Conservation (phyloP, 306 rosid genomes). For the Fragaria vesca region DNA sequence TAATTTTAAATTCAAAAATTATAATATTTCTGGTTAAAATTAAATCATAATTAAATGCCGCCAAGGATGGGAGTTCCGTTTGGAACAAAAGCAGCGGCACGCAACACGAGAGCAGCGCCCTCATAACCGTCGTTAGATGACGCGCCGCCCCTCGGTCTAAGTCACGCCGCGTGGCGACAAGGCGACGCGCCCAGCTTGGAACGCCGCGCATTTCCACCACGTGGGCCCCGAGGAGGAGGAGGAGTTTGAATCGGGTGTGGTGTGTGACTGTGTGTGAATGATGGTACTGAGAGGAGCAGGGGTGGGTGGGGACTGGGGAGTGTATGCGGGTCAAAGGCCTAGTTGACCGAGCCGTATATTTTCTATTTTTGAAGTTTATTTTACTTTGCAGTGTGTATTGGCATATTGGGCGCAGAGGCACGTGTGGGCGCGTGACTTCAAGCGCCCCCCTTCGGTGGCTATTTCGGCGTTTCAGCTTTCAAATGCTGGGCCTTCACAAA, state of each 20-base stretch:
- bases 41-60: constrained; percentile 25
- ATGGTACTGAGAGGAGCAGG: too few species aligned
- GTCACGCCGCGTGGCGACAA: constrained; percentile 26
- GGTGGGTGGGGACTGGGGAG: not conserved
- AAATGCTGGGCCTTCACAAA: not conserved
- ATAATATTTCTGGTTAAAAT: not conserved
- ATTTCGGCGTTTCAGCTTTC: not conserved
- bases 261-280: too few species aligned
- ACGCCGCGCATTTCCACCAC: not conserved
- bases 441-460: constrained; percentile 13
- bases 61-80: constrained; percentile 25
- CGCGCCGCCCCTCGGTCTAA: constrained; percentile 33
- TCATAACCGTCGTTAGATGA: constrained; percentile 29
- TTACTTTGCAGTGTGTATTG: not conserved
- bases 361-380: not conserved
- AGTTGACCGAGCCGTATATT: constrained; percentile 49
- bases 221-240: constrained; percentile 38
- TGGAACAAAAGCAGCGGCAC: not conserved
- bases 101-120: not conserved
- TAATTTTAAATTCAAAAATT: not conserved
- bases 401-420: constrained; percentile 5
- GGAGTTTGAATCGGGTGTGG: constrained; percentile 29
- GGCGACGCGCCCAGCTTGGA: not conserved
- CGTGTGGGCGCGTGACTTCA: constrained; percentile 29
- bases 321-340: constrained; percentile 37